Base-by-base conservation (phyloP, 257 asterid genomes). In the Solanum pinnatisectum region DNA sequence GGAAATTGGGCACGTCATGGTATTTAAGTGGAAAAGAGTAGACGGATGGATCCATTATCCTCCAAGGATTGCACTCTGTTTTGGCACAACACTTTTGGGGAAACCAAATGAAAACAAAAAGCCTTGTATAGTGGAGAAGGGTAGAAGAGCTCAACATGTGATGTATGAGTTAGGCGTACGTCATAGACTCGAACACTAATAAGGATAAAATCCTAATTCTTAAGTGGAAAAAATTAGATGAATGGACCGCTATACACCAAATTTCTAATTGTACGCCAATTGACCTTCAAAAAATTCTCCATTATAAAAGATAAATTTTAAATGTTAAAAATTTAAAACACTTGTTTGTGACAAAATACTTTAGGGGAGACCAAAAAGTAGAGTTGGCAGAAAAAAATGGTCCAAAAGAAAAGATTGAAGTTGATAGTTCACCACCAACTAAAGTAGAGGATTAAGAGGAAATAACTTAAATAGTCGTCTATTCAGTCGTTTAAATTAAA, bases 391-490 rank as follows among this genome's bases (percentile, higher is more conserved):
- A 9, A 33, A 14, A 9, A 63, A 63, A 20, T 49, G 87, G 87
- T 27, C 25, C 23, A 35, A 42, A 70, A 70, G 40, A 33, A 11
- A 14, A 23, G 25, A 12, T 46, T 49, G 27, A 77, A 25, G 36
- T 67, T 44, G 52, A n/a, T 36, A 71, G 59, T 76, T 91, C 90
- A 27, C 91, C 94, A n/a, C 95, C 93, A 35, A 95, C 91, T 12
- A 39, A 77, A 77, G 4, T 40, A n/a, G n/a, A 77, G 36, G 46
- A 42, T 42, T 0, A 42, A n/a, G 33, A 63, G 7, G 16, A 65
- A 65, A 2, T 67, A 12, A 67, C 14, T 32, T 25, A 67, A 11
- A 67, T 5, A 2, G 0, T 25, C 4, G 18, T 67, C 6, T 67
- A 11, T 2, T 10, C 4, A 4, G 5, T 63, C 32, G 32, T 23